These are phyloP conservation scores for Chaetomium strumarium DNA, from an alignment of 2,329 filamentous ascomycete species.

Conservation along the genomic window DNA sequence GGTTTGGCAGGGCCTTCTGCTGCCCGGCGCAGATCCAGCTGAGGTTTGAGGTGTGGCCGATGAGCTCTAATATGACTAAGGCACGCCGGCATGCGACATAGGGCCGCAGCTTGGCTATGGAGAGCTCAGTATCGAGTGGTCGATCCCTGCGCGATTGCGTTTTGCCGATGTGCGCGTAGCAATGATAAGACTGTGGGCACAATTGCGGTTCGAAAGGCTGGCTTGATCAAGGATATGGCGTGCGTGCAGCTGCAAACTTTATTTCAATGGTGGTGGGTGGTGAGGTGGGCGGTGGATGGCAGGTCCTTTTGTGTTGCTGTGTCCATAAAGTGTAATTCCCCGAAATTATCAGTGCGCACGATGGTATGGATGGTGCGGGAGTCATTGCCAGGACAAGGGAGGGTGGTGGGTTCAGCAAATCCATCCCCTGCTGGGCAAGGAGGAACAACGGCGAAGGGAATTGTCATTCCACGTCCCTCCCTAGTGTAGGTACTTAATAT, in stretches of 20 bases:
- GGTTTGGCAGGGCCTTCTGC: background rate
- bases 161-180: background rate
- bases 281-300: background rate
- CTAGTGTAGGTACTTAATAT: background rate
- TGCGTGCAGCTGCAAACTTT: conserved; percentile 8
- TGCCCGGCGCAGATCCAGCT: background rate
- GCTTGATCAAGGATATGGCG: background rate
- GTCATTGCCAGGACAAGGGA: conserved; percentile 20
- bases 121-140: background rate
- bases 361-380: conserved; percentile 20
- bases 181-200: background rate
- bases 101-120: background rate
- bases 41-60: background rate
- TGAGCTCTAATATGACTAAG: no score
- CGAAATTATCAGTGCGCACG: conserved; percentile 26
- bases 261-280: conserved; percentile 11
- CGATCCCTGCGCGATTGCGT: background rate
- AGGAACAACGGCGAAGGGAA: conserved; percentile 6
- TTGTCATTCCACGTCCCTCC: conserved; percentile 12
- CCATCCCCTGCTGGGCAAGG: no score
- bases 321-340: conserved; percentile 20
- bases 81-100: background rate
- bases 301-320: conserved; percentile 14
- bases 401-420: conserved; percentile 6
- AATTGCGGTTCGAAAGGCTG: background rate